A percentile compares a stretch with the other conserved stretches of the same genome.
These are phyloP conservation scores for Rusavskia elegans DNA, from an alignment of 495 filamentous ascomycete species.

Conservation along the genomic window DNA sequence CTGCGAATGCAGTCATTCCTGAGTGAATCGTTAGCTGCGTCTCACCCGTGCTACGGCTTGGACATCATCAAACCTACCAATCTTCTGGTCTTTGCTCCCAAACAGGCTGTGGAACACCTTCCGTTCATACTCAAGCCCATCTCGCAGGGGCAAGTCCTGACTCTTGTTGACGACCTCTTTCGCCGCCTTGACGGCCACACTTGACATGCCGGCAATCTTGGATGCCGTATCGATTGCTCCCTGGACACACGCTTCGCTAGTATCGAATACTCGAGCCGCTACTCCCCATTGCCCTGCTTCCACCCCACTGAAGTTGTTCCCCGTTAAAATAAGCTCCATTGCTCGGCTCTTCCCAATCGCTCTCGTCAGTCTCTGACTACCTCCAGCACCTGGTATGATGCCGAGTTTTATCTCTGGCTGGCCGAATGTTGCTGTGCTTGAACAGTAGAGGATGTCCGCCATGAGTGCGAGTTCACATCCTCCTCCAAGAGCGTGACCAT, in stretches of 20 bases:
- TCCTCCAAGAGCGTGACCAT: conserved; percentile 84
- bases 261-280: conserved; percentile 68
- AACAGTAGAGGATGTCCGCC: conserved; percentile 89
- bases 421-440: conserved; percentile 66
- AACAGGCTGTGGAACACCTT: conserved; percentile 84
- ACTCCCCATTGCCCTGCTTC: conserved; percentile 85
- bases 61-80: conserved; percentile 37
- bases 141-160: conserved; percentile 68
- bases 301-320: conserved; percentile 60
- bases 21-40: not conserved
- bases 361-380: conserved; percentile 72
- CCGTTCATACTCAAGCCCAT: conserved; percentile 89
- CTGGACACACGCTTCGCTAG: conserved; percentile 65
- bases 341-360: conserved; percentile 80
- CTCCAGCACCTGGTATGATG: conserved; percentile 81
- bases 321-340: conserved; percentile 90
- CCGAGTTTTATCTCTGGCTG: conserved; percentile 95
- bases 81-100: conserved; percentile 90
- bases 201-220: conserved; percentile 69
- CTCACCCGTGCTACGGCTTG: not conserved
- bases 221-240: conserved; percentile 66
- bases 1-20: conserved; percentile 86
- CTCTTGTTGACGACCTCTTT: conserved; percentile 99
- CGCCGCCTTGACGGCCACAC: conserved; percentile 69
- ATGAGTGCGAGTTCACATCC: conserved; percentile 97